Conservation (phyloP, 805 yeast species). For the Suhomyces pyralidae region DNA sequence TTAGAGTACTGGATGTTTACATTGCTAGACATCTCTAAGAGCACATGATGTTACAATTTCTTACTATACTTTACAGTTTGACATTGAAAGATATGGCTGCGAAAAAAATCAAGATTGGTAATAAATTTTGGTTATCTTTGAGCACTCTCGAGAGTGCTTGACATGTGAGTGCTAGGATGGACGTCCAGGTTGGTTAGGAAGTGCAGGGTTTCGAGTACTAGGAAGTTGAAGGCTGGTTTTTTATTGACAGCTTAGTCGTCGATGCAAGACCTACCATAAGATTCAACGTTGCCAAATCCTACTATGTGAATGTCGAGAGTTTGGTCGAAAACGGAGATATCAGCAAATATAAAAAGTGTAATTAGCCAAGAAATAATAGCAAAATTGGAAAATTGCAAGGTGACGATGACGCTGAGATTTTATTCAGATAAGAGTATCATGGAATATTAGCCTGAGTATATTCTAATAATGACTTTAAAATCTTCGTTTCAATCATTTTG, state of each 20-base stretch:
- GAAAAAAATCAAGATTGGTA: too few species aligned
- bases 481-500: not conserved
- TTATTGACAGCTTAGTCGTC: conserved; percentile 62
- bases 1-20: too few species aligned
- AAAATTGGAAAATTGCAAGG: conserved; percentile 57
- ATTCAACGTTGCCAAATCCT: conserved; percentile 89
- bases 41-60: too few species aligned
- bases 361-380: conserved; percentile 54
- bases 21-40: too few species aligned
- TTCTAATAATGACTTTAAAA: not conserved
- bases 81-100: too few species aligned
- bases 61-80: too few species aligned
- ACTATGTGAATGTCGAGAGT: conserved; percentile 57
- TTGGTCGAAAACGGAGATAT: conserved; percentile 27
- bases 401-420: conserved; percentile 75
- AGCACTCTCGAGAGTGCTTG: too few species aligned
- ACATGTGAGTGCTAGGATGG: too few species aligned
- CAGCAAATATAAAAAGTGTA: conserved; percentile 20
- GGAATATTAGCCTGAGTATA: conserved; percentile 10
- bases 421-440: conserved; percentile 67
- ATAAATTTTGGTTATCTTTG: too few species aligned
- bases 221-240: too few species aligned
- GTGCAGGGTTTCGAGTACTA: too few species aligned
- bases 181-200: too few species aligned
- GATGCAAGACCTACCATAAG: conserved; percentile 94